phyloP scores from a whole-genome alignment of 441 rosid genomes.

The Euphorbia corollata region DNA sequence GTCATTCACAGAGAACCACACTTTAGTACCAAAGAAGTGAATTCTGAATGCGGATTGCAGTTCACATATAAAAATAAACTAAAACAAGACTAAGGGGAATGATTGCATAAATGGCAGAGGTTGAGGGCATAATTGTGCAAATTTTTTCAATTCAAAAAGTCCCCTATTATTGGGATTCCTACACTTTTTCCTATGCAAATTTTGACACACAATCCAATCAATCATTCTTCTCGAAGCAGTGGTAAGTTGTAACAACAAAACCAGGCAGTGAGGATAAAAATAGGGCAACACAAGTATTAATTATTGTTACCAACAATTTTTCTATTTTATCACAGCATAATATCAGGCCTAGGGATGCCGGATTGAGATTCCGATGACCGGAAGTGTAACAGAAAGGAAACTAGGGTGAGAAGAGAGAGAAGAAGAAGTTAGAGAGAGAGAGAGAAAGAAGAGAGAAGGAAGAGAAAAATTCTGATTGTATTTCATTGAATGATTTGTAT shows the following conservation, averaged over 20 bases:
- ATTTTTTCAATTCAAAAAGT: neutral
- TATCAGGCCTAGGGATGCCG: too few relatives aligned
- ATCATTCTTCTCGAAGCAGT: slow-evolving; percentile 7
- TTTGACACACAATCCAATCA: neutral
- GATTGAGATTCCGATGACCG: too few relatives aligned
- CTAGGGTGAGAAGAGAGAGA: too few relatives aligned
- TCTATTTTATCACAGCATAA: too few relatives aligned
- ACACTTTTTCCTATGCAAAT: neutral
- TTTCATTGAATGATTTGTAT: too few relatives aligned
- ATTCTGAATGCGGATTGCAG: neutral
- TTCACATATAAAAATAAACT: slow-evolving; percentile 1
- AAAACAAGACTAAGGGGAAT: neutral
- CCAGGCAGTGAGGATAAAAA: neutral
- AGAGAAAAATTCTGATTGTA: too few relatives aligned
- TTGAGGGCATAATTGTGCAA: neutral
- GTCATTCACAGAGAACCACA: too few relatives aligned
- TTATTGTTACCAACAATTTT: too few relatives aligned
- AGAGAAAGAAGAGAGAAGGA: too few relatives aligned
- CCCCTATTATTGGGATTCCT: neutral
- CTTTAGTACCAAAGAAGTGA: neutral
- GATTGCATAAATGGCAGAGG: neutral
- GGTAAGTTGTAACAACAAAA: slow-evolving; percentile 3
- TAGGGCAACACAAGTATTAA: too few relatives aligned
- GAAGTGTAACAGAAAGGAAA: too few relatives aligned
- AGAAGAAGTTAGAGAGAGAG: too few relatives aligned